A percentile compares a stretch with the other conserved stretches of the same genome.
Conservation (phyloP, 78 protist species). For the Dictyostelium brefeldianum region DNA sequence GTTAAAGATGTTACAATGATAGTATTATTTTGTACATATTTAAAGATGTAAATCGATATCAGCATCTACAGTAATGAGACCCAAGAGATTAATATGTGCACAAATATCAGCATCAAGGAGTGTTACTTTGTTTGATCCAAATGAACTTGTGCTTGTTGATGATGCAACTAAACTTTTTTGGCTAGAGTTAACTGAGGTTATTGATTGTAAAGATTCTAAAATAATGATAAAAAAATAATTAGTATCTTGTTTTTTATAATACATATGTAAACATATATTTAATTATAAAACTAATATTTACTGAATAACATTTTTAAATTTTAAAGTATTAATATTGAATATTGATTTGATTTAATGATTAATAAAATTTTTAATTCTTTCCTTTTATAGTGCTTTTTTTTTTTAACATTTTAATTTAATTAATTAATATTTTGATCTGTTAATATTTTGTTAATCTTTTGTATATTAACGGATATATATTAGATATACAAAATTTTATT, state of each 20-base stretch:
- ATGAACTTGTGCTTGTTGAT: not conserved
- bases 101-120: not conserved
- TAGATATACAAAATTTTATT: no score
- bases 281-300: not conserved
- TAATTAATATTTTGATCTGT: not conserved
- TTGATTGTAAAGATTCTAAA: slow-evolving; percentile 9
- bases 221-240: not conserved
- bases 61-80: not conserved
- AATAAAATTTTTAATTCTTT: not conserved
- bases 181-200: not conserved
- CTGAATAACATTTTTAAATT: slow-evolving; percentile 8
- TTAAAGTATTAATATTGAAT: not conserved
- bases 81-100: not conserved
- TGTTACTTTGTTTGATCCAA: not conserved
- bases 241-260: not conserved
- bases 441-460: not conserved
- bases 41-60: not conserved
- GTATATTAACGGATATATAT: no score
- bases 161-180: not conserved
- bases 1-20: not conserved
- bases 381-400: not conserved
- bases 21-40: not conserved
- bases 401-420: not conserved
- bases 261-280: not conserved
- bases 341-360: not conserved